A percentile compares a stretch with the other conserved stretches of the same genome.
Evolutionary conservation across 371 early-diverging fungal genomes (phyloP).

Genomic region (Nematocida major): DNA sequence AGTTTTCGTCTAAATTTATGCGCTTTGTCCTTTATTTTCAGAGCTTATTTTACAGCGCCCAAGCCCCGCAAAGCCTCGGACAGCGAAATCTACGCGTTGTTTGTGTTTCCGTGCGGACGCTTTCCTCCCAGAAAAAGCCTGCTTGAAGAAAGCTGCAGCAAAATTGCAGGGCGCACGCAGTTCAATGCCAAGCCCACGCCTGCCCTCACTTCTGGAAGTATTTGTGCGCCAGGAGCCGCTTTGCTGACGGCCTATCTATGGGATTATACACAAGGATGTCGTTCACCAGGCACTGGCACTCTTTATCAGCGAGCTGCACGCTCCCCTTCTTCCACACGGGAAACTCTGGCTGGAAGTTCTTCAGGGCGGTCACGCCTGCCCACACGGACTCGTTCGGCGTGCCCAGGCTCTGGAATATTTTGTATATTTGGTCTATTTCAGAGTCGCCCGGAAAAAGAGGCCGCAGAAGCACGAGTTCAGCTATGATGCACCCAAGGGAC

Average conservation of each 20-base stretch:
- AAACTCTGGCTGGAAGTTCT: constrained; percentile 68
- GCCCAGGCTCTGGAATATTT: constrained; percentile 95
- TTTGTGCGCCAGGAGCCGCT: constrained; percentile 81
- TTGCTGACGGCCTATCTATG: constrained; percentile 74
- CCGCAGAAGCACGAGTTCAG: constrained; percentile 84
- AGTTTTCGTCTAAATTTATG: not conserved
- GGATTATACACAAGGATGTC: constrained; percentile 88
- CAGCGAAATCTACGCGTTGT: no score
- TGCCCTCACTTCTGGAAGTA: constrained; percentile 79
- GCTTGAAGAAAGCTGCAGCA: no score
- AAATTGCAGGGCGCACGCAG: no score
- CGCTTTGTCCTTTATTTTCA: no score
- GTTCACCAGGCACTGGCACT: constrained; percentile 77
- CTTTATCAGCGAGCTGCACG: constrained; percentile 64
- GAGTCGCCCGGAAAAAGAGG: constrained; percentile 95
- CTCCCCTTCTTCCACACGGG: constrained; percentile 43
- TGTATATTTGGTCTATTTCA: constrained; percentile 94
- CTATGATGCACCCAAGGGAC: constrained; percentile 97
- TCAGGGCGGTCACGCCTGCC: constrained; percentile 75
- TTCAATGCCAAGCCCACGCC: no score
- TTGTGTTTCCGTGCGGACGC: no score
- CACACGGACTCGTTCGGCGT: constrained; percentile 89
- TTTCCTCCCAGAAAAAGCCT: no score
- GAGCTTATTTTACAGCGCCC: no score
- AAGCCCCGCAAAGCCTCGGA: no score